A percentile compares a stretch with the other conserved stretches of the same genome.
phyloP scores from a whole-genome alignment of 352 stramenopile genomes.

The Pythium rishiriense region DNA sequence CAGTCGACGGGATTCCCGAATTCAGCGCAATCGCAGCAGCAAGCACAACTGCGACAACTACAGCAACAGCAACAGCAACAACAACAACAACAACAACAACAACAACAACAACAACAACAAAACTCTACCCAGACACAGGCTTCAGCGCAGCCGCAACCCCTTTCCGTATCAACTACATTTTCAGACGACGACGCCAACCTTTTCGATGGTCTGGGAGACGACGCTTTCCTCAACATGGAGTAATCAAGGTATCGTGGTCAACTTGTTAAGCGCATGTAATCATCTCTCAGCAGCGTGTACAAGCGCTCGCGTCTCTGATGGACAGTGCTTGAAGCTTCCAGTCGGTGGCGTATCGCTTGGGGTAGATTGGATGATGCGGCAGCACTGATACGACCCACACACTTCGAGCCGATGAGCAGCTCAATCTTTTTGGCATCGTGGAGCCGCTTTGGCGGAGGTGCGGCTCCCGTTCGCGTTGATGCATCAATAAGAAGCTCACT shows the following conservation, averaged over 20 bases:
- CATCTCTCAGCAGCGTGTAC: constrained; percentile 46
- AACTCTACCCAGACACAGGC: neutral
- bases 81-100: constrained; percentile 18
- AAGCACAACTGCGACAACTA: constrained; percentile 9
- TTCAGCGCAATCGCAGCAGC: constrained; percentile 10
- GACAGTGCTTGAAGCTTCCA: constrained; percentile 43
- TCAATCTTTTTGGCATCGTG: constrained; percentile 73
- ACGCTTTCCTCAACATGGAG: constrained; percentile 77
- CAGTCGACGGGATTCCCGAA: constrained; percentile 11
- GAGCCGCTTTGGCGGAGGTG: constrained; percentile 28
- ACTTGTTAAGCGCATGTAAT: constrained; percentile 43
- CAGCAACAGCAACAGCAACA: constrained; percentile 15
- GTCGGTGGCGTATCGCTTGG: constrained; percentile 42
- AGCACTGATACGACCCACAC: constrained; percentile 47
- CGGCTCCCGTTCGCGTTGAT: constrained; percentile 31
- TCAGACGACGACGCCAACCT: constrained; percentile 65
- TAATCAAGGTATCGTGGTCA: constrained; percentile 29
- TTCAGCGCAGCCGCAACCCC: constrained; percentile 23
- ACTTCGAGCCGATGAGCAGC: constrained; percentile 61
- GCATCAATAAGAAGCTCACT: constrained; percentile 52
- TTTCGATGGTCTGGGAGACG: constrained; percentile 75
- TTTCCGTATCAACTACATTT: constrained; percentile 22
- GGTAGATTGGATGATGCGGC: constrained; percentile 49
- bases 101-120: constrained; percentile 23
- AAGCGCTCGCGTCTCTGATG: constrained; percentile 55